These are phyloP conservation scores for Coccinonectria pachysandricola DNA, from an alignment of 2,329 filamentous ascomycete genomes.

Conservation along the genomic window DNA sequence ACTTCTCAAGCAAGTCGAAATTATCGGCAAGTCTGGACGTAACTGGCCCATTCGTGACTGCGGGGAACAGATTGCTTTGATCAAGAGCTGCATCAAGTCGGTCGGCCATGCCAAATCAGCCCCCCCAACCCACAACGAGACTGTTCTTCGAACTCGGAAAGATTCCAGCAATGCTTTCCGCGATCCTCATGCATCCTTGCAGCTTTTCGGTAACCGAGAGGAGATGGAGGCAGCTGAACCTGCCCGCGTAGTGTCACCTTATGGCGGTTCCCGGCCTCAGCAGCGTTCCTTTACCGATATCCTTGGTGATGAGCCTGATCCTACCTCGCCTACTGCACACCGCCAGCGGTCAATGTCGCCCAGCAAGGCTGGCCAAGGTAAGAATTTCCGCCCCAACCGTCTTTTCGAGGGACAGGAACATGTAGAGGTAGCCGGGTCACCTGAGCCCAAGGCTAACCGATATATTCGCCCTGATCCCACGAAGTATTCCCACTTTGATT, in stretches of 20 bases:
- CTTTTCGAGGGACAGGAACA: constrained; percentile 49
- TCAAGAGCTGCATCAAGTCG: constrained; percentile 49
- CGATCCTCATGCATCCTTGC: constrained; percentile 60
- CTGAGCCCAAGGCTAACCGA: constrained; percentile 31
- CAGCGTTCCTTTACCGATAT: constrained; percentile 69
- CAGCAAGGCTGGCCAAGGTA: constrained; percentile 42
- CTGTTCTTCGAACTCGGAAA: constrained; percentile 35
- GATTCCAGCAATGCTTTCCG: constrained; percentile 45
- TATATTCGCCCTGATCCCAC: constrained; percentile 58
- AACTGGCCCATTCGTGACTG: constrained; percentile 94
- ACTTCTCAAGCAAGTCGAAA: constrained; percentile 83
- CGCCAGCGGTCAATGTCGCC: constrained; percentile 43
- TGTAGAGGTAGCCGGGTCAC: constrained; percentile 30
- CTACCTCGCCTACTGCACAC: constrained; percentile 31
- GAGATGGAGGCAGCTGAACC: constrained; percentile 41
- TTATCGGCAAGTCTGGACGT: constrained; percentile 80
- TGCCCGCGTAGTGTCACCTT: constrained; percentile 47
- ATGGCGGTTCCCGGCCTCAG: constrained; percentile 45
- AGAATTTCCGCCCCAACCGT: constrained; percentile 53
- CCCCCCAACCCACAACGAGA: constrained; percentile 26
- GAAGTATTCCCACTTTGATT: constrained; percentile 81
- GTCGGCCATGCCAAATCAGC: constrained; percentile 26
- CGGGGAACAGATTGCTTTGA: constrained; percentile 71
- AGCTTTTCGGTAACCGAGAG: constrained; percentile 64
- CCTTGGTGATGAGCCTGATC: constrained; percentile 41